phyloP scores from a whole-genome alignment of 2,329 filamentous ascomycete species.

The Fulvia fulva region DNA sequence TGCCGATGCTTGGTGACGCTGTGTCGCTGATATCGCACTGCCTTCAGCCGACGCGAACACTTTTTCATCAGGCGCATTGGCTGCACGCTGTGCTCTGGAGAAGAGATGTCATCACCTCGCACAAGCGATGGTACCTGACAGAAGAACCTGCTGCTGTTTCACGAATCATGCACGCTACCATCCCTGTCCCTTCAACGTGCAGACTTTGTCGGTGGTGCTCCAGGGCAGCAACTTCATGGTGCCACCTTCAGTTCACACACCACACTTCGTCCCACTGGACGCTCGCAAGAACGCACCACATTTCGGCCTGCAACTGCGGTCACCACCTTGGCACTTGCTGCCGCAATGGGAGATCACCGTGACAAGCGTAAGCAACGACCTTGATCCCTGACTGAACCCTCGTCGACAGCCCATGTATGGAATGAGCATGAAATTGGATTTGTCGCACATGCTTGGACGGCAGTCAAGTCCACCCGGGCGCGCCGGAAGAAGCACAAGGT shows the following conservation, averaged over 20 bases:
- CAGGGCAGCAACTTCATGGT: no score
- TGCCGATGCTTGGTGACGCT: constrained; percentile 5
- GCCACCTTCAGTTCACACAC: no score
- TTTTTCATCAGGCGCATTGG: constrained; percentile 4
- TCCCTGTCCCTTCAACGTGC: no score
- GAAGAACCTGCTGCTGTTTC: no score
- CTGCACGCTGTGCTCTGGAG: background rate
- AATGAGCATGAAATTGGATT: background rate
- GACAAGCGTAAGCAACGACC: background rate
- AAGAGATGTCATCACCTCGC: no score
- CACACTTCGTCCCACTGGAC: no score
- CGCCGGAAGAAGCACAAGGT: background rate
- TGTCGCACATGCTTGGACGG: background rate
- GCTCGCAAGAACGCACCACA: background rate
- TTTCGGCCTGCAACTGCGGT: background rate
- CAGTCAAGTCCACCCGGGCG: background rate
- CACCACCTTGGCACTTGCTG: background rate
- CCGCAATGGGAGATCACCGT: background rate
- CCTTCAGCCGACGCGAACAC: constrained; percentile 1
- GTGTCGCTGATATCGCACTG: constrained; percentile 4
- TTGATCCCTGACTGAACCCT: background rate
- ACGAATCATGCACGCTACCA: no score
- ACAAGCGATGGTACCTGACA: no score
- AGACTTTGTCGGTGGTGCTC: no score
- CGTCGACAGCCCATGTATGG: background rate